A percentile compares a stretch with the other conserved stretches of the same genome.
These are phyloP conservation scores for Thalassiosira livingstoniorum DNA, from an alignment of 352 stramenopile species.

Conservation along the genomic window DNA sequence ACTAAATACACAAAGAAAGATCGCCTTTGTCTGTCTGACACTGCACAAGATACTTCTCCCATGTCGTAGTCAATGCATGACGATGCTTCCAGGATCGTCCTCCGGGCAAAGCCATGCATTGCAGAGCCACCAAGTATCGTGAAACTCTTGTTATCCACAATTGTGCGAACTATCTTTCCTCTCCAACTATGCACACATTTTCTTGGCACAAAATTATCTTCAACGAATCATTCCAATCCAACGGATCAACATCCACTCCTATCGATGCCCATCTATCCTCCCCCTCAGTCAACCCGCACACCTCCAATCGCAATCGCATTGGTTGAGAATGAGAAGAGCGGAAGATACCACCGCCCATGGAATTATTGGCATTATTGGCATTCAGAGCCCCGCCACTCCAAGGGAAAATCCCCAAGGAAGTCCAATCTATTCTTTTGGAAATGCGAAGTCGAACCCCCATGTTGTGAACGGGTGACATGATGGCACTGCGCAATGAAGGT, in stretches of 20 bases:
- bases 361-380: not conserved
- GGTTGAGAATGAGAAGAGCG: slow-evolving; percentile 12
- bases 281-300: slow-evolving; percentile 44
- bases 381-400: slow-evolving; percentile 40
- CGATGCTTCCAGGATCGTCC: no score
- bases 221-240: slow-evolving; percentile 35
- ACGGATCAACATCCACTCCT: slow-evolving; percentile 36
- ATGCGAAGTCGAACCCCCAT: slow-evolving; percentile 47
- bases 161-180: no score
- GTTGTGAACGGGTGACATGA: slow-evolving; percentile 20
- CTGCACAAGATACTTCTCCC: no score
- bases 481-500: not conserved
- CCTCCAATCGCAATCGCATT: slow-evolving; percentile 39
- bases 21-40: no score
- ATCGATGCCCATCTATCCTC: slow-evolving; percentile 29
- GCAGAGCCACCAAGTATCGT: no score
- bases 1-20: no score
- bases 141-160: no score
- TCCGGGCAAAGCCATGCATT: no score
- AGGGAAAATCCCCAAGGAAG: slow-evolving; percentile 49
- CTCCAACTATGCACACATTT: slow-evolving; percentile 10
- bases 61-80: no score
- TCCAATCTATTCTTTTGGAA: slow-evolving; percentile 60
- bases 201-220: slow-evolving; percentile 50
- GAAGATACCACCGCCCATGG: not conserved